Percentiles rank a stretch among this genome's conserved stretches.
These are phyloP conservation scores for Gaultheria prostrata DNA, from an alignment of 148 eudicot species.

Conservation along the genomic window DNA sequence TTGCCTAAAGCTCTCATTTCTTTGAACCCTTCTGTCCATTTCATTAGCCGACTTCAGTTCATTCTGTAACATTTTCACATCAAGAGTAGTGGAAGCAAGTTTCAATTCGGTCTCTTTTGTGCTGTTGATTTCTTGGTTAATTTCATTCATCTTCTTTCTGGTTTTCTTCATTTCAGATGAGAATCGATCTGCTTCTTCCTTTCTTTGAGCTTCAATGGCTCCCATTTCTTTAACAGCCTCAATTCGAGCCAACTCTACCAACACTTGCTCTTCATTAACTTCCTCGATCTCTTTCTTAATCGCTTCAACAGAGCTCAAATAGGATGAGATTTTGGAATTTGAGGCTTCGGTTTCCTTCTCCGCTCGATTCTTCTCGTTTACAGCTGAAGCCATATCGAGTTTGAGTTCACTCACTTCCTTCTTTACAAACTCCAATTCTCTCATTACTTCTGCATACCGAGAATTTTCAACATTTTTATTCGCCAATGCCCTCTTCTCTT, in stretches of 20 bases:
- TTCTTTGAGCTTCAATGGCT: slow-evolving; percentile 57
- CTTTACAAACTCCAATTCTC: slow-evolving; percentile 56
- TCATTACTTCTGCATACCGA: slow-evolving; percentile 39
- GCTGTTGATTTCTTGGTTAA: slow-evolving; percentile 40
- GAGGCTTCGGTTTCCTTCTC: slow-evolving; percentile 52
- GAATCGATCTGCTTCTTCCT: slow-evolving; percentile 38
- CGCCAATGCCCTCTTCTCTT: slow-evolving; percentile 4
- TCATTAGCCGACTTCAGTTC: slow-evolving; percentile 56
- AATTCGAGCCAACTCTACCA: slow-evolving; percentile 78
- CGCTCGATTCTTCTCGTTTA: slow-evolving; percentile 55
- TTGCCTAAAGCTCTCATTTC: slow-evolving; percentile 12
- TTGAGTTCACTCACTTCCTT: slow-evolving; percentile 62
- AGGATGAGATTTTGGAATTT: slow-evolving; percentile 30
- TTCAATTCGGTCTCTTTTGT: slow-evolving; percentile 42
- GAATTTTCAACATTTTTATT: slow-evolving; percentile 17
- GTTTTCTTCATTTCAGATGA: slow-evolving; percentile 38
- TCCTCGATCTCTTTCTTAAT: slow-evolving; percentile 64
- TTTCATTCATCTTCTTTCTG: slow-evolving; percentile 35
- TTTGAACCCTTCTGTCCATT: slow-evolving; percentile 32
- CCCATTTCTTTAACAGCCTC: slow-evolving; percentile 75
- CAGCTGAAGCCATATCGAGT: slow-evolving; percentile 51
- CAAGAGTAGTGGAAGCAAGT: slow-evolving; percentile 45
- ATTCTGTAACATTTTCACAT: slow-evolving; percentile 44
- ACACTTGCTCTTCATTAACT: slow-evolving; percentile 69
- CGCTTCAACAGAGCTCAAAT: slow-evolving; percentile 30